Evolutionary conservation across 495 filamentous ascomycete genomes (phyloP), one percentile per base, ranked within the genome.

Genomic region (Cladorrhinum samala): DNA sequence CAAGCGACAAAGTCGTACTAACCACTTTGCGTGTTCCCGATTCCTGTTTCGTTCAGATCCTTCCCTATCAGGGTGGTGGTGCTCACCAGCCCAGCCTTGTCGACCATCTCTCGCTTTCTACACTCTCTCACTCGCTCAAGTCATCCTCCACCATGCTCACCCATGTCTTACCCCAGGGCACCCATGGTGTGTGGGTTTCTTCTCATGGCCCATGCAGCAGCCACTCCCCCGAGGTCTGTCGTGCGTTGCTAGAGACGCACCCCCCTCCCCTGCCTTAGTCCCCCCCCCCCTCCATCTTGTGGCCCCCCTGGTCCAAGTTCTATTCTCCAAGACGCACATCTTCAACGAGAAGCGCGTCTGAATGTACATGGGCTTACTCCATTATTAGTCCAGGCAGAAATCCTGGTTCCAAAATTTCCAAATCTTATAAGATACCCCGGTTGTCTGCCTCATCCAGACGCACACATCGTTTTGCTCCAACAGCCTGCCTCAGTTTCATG

Each of bases 331-430:
- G 53, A 61, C 63, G 63, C 54, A 53, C 56, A 60, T 61, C 53
- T 59, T 57, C 53, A 58, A 61, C 20, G 55, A 53, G 20, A 24
- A 47, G 49, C 46, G 55, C 46, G 37, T 53, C 57, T 55, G 52
- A 48, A 53, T 50, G 53, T 51, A 54, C 18, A 40, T 53, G 41
- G 37, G 48, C 60, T 54, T 58, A 51, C 61, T 58, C 59, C 57
- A 66, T 64, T 65, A 54, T 63, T 62, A 66, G 64, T 62, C 39
- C 62, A 68, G 66, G 64, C 66, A 68, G 66, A 65, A 59, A 56
- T 25, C 44, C 43, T 27, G 18, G 43, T 23, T 53, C 47, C 40
- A 39, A 42, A 46, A 44, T 59, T 53, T 53, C 55, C 57, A 61
- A 61, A 60, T 55, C 54, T 48, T 68, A 64, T 62, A 66, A 64